Base-by-base conservation (phyloP, 257 asterid genomes). In the Solanum sparsipilum region DNA sequence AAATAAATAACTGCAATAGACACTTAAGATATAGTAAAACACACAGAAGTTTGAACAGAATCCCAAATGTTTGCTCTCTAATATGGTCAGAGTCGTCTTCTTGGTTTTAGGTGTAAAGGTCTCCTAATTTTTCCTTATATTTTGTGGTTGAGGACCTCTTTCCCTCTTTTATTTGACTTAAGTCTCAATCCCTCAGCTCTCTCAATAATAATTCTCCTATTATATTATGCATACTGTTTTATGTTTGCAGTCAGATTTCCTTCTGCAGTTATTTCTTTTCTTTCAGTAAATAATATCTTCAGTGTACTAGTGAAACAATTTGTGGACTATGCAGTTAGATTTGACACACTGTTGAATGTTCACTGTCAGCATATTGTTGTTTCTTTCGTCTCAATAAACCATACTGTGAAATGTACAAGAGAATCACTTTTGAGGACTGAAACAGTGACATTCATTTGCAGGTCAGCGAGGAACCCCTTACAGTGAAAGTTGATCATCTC, bases 401-500 rank as follows among this genome's bases (percentile, higher is more conserved):
- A 75, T 75, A 23, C 44, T n/a, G 7, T 78, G 65, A 78, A 41
- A 25, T 78, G 84, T 76, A 78, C 84, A 78, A 78, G 86, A 89
- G 86, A 48, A 29, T 84, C 86, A 89, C 86, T 86, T 83, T 83
- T 72, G 72, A 84, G 72, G 90, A 85, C 88, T 92, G 84, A 90
- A 83, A 74, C 84, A 52, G 85, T 86, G 89, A 58, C 86, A 39
- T 84, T 88, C 84, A 82, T 81, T 10, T 94, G 93, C 94, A 97
- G 99, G 99, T 96, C 88, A 94, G 94, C 89, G 99, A 96, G 89
- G 98, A 97, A 91, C 99, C 99, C 60, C 97, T 97, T 71, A 95
- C 96, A 12, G 99, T 97, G 86, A 96, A 93, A 91, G 94, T 97
- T 89, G 99, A 96, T 89, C 99, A 97, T 94, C 96, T 97, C 92